phyloP scores from a whole-genome alignment of 1,284 basidiomycete species.

The Chiua sp. region DNA sequence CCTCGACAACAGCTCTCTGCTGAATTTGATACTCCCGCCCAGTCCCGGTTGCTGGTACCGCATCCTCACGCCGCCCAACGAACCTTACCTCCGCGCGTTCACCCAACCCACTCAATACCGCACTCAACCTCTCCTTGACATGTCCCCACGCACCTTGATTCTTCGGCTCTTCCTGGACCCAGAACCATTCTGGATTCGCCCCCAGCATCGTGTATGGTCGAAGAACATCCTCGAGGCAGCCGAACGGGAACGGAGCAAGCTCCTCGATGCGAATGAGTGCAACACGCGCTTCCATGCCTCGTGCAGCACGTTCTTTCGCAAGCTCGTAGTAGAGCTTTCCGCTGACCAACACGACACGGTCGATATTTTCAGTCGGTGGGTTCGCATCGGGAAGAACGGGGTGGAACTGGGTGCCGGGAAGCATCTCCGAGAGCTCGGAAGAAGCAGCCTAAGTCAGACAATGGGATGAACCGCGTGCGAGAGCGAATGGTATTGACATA shows the following conservation, averaged over 20 bases:
- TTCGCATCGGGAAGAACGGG: constrained; percentile 68
- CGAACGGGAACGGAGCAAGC: constrained; percentile 85
- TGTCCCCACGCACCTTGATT: constrained; percentile 86
- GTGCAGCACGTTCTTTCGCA: constrained; percentile 64
- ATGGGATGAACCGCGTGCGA: neutral
- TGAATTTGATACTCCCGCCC: constrained; percentile 72
- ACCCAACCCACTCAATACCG: constrained; percentile 52
- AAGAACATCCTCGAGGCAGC: constrained; percentile 53
- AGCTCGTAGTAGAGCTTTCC: constrained; percentile 93
- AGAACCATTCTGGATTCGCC: constrained; percentile 51
- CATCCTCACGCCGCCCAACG: constrained; percentile 71
- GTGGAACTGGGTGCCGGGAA: constrained; percentile 67
- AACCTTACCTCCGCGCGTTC: constrained; percentile 45
- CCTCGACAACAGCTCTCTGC: constrained; percentile 62
- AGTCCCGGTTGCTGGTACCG: constrained; percentile 81
- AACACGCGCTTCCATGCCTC: constrained; percentile 53
- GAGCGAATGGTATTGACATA: constrained; percentile 42
- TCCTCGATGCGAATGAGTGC: constrained; percentile 84
- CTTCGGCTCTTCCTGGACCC: constrained; percentile 87
- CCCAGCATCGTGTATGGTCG: constrained; percentile 46
- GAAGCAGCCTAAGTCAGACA: constrained; percentile 70
- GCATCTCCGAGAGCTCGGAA: constrained; percentile 70
- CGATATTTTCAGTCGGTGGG: constrained; percentile 41
- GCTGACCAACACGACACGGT: constrained; percentile 66
- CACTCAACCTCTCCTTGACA: constrained; percentile 61